phyloP scores from a whole-genome alignment of 1,284 basidiomycete genomes.

The Microbotryomycetes sp. region DNA sequence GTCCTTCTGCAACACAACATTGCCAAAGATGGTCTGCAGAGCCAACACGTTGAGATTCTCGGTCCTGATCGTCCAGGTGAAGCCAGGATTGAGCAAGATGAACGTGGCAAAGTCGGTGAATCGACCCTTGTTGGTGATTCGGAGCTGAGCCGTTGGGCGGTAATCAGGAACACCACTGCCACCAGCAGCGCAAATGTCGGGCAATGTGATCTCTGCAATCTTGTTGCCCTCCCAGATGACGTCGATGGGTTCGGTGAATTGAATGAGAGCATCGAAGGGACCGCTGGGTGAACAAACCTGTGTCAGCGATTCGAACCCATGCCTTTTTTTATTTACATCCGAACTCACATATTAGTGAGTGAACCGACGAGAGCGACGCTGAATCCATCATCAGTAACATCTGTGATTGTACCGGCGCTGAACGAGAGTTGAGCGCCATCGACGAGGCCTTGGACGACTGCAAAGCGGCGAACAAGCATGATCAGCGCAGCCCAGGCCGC shows the following conservation, averaged over 20 bases:
- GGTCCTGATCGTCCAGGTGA: conserved; percentile 66
- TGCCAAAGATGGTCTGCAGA: conserved; percentile 63
- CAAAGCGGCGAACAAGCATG: conserved; percentile 41
- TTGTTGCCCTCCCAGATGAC: conserved; percentile 61
- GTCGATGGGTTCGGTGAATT: conserved; percentile 43
- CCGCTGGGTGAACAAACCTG: conserved; percentile 45
- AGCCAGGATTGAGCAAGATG: conserved; percentile 59
- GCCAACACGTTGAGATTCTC: conserved; percentile 57
- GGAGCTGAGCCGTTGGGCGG: conserved; percentile 42
- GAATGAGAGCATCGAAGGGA: conserved; percentile 51
- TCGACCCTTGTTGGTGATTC: conserved; percentile 7
- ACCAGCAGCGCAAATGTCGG: conserved; percentile 63
- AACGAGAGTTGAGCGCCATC: conserved; percentile 56
- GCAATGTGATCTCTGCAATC: conserved; percentile 60
- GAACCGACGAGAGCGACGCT: conserved; percentile 17
- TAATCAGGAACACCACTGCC: conserved; percentile 63
- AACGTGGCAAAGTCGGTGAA: conserved; percentile 65
- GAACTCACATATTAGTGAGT: conserved; percentile 50
- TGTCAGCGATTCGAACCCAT: not conserved
- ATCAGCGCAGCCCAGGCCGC: too few species aligned
- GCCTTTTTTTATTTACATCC: too few species aligned
- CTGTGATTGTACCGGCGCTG: conserved; percentile 58
- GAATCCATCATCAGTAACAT: conserved; percentile 54
- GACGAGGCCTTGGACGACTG: conserved; percentile 62
- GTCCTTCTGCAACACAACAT: conserved; percentile 58